phyloP scores from a whole-genome alignment of 331 rosid species.

The Erythrophleum ivorense region DNA sequence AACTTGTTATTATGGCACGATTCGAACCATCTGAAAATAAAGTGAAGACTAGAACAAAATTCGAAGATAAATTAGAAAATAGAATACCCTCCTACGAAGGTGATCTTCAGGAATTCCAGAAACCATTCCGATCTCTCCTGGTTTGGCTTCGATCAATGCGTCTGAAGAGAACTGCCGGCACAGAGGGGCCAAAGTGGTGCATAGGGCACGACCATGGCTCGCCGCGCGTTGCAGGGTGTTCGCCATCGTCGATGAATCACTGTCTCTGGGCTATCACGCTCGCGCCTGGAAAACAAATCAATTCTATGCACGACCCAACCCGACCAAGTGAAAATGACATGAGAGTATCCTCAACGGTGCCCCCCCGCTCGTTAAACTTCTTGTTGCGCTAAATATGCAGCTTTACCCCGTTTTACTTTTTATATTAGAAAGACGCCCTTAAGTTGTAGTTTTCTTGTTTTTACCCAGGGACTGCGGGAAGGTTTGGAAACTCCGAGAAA shows the following conservation, averaged over 20 bases:
- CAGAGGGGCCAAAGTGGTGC: conserved; percentile 50
- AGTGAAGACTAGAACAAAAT: neutral
- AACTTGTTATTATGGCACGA: neutral
- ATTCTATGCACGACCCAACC: neutral
- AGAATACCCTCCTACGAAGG: conserved; percentile 65
- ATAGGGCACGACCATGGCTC: conserved; percentile 57
- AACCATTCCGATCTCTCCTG: conserved; percentile 92
- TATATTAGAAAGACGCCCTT: neutral
- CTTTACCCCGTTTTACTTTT: neutral
- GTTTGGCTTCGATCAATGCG: conserved; percentile 68
- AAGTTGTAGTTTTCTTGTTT: neutral
- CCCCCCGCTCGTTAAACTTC: neutral
- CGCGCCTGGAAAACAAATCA: neutral
- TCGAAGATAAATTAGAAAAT: neutral
- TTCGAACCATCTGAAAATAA: neutral
- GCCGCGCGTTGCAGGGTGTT: conserved; percentile 64
- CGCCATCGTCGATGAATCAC: conserved; percentile 57
- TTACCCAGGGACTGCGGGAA: too few species aligned
- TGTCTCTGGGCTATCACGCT: neutral
- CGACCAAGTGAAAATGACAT: neutral
- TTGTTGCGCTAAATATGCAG: neutral
- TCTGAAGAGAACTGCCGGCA: conserved; percentile 62
- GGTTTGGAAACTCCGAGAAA: too few species aligned
- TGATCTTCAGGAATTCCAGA: conserved; percentile 95
- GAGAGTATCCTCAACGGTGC: neutral